Evolutionary conservation across 23 red algal genomes (phyloP), one percentile per base, ranked within the genome.

Genomic region (Pyropia yezoensis): DNA sequence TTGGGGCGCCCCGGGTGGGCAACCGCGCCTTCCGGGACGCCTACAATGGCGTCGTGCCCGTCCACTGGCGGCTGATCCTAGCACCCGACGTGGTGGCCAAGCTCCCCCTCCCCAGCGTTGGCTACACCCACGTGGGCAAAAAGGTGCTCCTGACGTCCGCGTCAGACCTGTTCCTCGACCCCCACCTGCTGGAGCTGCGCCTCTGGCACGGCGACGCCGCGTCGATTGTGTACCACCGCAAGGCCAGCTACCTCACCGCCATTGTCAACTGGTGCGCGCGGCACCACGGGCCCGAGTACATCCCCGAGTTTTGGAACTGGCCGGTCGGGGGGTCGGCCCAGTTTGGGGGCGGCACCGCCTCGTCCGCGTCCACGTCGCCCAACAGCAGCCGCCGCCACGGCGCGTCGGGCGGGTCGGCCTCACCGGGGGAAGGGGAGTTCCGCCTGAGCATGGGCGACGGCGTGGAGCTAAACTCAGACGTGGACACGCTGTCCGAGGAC

Each of bases 81-180:
- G 66, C 73, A 18, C 85, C 85, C 28, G 85, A 89, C 57, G 71
- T 89, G 75, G 73, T 89, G 21, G 47, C 85, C 18, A 89, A 75
- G 75, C 59, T 89, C 54, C 22, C 28, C 17, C 21, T 18, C 27
- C 85, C 85, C 12, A 52, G 49, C 49, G 45, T 33, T 7, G 85
- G 85, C 24, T 89, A 89, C 75, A 80, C 51, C 32, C 85, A 89
- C 68, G 70, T 75, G 1, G 85, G 85, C 7, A 89, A 89, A 56
- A 89, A 89, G 67, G 85, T 80, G 56, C 67, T 89, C 23, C 45
- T 89, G 56, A 89, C 85, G 28, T 53, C 85, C 21, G 74, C 70
- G 24, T 71, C 71, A 39, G 85, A 89, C 54, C 67, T 89, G 63
- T 50, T 89, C 50, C 70, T 89, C 33, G 85, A 89, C 55, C 85